Evolutionary conservation across 73 alveolate species (phyloP).

Genomic region (Tetrahymena elliotti): DNA sequence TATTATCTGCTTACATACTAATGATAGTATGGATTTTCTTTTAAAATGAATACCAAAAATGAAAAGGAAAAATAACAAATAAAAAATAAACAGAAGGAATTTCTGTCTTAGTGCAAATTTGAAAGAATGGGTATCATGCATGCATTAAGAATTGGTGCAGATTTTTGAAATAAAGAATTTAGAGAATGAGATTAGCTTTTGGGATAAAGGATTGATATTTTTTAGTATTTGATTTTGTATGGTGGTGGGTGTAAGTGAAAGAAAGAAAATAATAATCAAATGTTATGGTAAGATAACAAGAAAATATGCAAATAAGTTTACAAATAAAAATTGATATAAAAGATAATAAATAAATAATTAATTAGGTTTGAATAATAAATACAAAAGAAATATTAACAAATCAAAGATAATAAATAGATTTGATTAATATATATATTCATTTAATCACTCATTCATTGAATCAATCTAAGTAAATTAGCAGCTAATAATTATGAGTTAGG

Average conservation of each 20-base stretch:
- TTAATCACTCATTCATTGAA: background rate
- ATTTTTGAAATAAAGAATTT: background rate
- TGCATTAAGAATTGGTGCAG: background rate
- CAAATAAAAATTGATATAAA: background rate
- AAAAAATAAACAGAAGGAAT: background rate
- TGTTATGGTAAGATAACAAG: background rate
- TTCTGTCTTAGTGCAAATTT: background rate
- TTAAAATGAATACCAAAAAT: background rate
- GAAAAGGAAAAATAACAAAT: background rate
- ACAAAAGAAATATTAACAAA: background rate
- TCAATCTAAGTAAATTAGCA: too few relatives aligned
- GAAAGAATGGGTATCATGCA: background rate
- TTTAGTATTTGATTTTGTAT: background rate
- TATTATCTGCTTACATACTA: too few relatives aligned
- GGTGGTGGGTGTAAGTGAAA: background rate
- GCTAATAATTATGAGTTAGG: background rate
- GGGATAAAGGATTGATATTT: background rate
- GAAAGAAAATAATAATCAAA: background rate
- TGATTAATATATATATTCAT: background rate
- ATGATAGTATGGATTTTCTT: too few relatives aligned
- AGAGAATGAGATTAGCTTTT: background rate
- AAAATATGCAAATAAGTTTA: background rate
- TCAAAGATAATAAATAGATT: background rate
- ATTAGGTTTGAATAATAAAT: background rate
- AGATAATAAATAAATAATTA: background rate